Base-by-base conservation (phyloP, 1,139 yeast species). In the Yamadazyma sp. region DNA sequence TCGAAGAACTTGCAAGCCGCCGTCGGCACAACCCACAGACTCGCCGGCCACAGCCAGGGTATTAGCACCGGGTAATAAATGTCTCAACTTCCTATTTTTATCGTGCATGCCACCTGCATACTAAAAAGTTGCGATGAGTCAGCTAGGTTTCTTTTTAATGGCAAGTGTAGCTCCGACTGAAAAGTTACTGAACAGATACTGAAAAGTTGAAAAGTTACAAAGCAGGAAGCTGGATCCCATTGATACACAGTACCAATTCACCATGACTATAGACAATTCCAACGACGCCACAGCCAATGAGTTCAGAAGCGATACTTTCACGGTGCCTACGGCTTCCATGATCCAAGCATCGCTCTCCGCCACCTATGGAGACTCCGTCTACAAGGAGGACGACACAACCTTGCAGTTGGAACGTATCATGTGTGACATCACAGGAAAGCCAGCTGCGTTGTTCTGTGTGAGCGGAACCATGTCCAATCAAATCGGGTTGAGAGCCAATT, bases 401-500 rank as follows among this genome's bases (percentile, higher is more conserved):
- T 51, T 53, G 23, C 46, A 51, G 23, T 54, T 71, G 37, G 75
- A 71, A 47, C 36, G 51, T 12, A 63, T 62, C 45, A 67, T 71
- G 37, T 65, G 66, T 9, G 47, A 55, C 14, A 31, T 70, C 31
- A 61, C 74, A 2, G 75, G 75, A 0, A 71, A 70, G 46, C 67
- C 59, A 36, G 67, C 73, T 1, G 73, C 69, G 1, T 56, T 71
- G 29, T 71, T 53, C 49, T 71, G 77, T 48, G 75, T 68, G 8
- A 62, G 70, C 46, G 76, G 77, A 7, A 71, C 77, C n/a, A 52
- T 71, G 52, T 66, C 74, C 22, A 71, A 71, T 52, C 77, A 71
- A 48, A 56, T 71, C 39, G 76, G 64, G 2, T 51, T 71, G 43
- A 50, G 77, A 42, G 62, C 66, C 3, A 65, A 69, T 45, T 61